Base-by-base conservation (phyloP, 2,329 filamentous ascomycete genomes). In the Venturia oleaginea region DNA sequence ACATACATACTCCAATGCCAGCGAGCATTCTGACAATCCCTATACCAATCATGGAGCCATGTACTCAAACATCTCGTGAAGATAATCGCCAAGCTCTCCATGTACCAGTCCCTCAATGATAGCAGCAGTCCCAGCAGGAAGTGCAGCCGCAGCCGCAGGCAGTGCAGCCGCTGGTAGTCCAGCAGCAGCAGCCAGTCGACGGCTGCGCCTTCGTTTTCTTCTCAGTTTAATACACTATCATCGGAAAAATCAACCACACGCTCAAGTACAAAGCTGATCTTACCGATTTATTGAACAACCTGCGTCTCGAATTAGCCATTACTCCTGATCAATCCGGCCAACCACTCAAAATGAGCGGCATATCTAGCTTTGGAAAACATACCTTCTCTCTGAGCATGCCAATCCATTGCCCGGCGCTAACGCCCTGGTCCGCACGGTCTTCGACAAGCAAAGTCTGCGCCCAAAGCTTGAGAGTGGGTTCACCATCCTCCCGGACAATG, bases 371-470 rank as follows among this genome's bases (percentile, higher is more conserved):
- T 5, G 62, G 48, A 40, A 59, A 59, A 64, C 63, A 64, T 64
- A 97, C 94, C 91, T 97, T 99, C 82, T 97, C 94, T 77, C 93
- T 84, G 76, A 99, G 78, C 71, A 85, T 87, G 65, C 91, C 92
- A 81, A 97, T 88, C 88, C 92, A 99, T 78, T 97, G 93, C 71
- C 88, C 88, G 72, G 94, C 87, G 74, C 92, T 96, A 78, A 96
- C 87, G 61, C 92, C 89, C 78, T 97, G 92, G 74, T 99, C 94
- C 64, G 93, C 91, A 69, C 93, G 83, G 77, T 99, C 94, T 77
- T 99, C 94, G 59, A 99, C 89, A 71, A 99, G 80, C 76, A 97
- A 81, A 54, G 94, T 97, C 81, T 97, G 93, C 55, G 94, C 94
- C 94, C 94, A 99, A 68, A 97, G 80, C 78, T 95, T 92, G 75